Base-by-base conservation (phyloP, 225 moss, liverwort and hornwort genomes). In the Rhytidiadelphus loreus region DNA sequence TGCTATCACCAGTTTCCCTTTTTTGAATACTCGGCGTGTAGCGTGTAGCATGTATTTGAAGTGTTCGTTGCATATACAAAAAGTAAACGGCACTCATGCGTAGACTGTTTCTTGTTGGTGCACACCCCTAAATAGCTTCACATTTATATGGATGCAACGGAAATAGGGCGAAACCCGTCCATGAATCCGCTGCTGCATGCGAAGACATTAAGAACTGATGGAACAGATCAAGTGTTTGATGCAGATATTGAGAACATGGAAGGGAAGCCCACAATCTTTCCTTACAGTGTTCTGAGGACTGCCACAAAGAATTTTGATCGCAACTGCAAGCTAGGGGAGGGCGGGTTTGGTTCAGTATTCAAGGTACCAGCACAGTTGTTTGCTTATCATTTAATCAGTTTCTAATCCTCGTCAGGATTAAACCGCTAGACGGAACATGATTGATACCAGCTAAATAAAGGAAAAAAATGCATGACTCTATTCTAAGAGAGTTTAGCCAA, bases 301-400 rank as follows among this genome's bases (percentile, higher is more conserved):
- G 93, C 94, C 68, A 94, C 94, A 41, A 93, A 91, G 64, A 93
- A 94, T 66, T 94, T 94, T 24, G 90, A 94, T 84, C 83, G 81
- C 25, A 88, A 69, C 58, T 77, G 80, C 89, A 94, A 93, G 87
- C 93, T 94, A 7, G 94, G 93, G 16, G 80, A 93, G 86, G 94
- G 94, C 28, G 93, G 93, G 52, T 94, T 93, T 82, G 94, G 94
- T 59, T 89, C 88, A 21, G 94, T 94, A 16, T 94, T 91, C 88
- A 94, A 94, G 91, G 93, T 94, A 90, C 58, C 9, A 48, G 37
- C 50, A 46, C 60, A 66, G 30, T 61, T n/a, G 16, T 44, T 89
- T 87, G 32, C 73, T 60, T 5, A 60, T 39, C 58, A 71, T 63
- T 37, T 24, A 58, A 69, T 57, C 43, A 50, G 61, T 85, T 75